Evolutionary conservation across 345 rosid species (phyloP).

Genomic region (Luvunga scandens): DNA sequence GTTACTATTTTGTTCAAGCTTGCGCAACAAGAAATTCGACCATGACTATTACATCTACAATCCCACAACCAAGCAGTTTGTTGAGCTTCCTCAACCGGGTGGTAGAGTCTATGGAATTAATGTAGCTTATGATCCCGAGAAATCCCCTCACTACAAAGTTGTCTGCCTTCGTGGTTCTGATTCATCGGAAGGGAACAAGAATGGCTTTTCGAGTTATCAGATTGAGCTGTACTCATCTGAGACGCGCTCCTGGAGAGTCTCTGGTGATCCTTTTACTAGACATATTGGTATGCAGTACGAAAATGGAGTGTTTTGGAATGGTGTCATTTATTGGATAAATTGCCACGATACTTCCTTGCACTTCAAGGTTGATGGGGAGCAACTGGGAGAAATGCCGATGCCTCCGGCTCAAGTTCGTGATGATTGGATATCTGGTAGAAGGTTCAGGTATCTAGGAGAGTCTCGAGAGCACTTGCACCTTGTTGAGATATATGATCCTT

Average conservation of each 20-base stretch:
- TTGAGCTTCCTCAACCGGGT: not conserved
- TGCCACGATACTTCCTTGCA: conserved; percentile 10
- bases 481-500: conserved; percentile 20
- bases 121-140: conserved; percentile 46
- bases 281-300: not conserved
- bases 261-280: conserved; percentile 6
- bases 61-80: not conserved
- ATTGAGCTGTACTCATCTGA: conserved; percentile 38
- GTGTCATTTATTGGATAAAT: conserved; percentile 34
- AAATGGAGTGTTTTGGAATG: conserved; percentile 26
- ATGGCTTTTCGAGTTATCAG: conserved; percentile 1
- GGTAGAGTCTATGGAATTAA: conserved; percentile 1
- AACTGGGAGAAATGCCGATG: conserved; percentile 25
- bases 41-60: not conserved
- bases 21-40: too few species aligned
- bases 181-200: not conserved
- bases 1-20: not conserved
- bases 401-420: conserved; percentile 19
- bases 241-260: conserved; percentile 34
- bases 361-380: conserved; percentile 29
- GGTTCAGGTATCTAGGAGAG: conserved; percentile 22
- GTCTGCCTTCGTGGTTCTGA: conserved; percentile 11
- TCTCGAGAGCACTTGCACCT: conserved; percentile 27
- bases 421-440: not conserved
- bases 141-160: conserved; percentile 13